Evolutionary conservation across 2,329 filamentous ascomycete genomes (phyloP), one percentile per base, ranked within the genome.

Genomic region (Myrmaecium sp.): DNA sequence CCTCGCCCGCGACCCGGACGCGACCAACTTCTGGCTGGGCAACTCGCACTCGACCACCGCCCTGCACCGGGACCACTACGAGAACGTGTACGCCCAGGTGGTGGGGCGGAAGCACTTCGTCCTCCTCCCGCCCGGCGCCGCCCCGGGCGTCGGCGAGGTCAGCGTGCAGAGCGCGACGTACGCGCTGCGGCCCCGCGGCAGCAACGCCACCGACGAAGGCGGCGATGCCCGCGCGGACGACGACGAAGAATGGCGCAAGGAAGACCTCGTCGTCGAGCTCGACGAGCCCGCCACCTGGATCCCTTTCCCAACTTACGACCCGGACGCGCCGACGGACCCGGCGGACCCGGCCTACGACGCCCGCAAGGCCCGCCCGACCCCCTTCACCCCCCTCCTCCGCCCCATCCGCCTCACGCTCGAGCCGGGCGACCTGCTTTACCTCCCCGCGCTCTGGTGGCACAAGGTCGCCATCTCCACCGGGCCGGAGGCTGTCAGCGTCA

Each of bases 11-110:
- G 42, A 54, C 0, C 75, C 79, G 0, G 80, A 89, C 35, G 80
- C 80, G 9, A 66, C 82, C 33, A 89, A 89, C 44, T 61, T 89
- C 41, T 86, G 80, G 80, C 70, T 89, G 26, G 80, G 80, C 28
- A 52, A 80, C 51, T 68, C 69, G 1, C 59, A 58, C 19, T 78
- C 72, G 14, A 60, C 66, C 1, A 84, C 79, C 0, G 73, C 75
- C 0, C 49, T 84, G 28, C 81, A 89, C 53, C 78, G 76, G 41
- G 81, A 89, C 52, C 78, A 78, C 40, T 86, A 84, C 47, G 79
- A 89, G 48, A 89, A 89, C 45, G 63, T 89, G 1, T 89, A 84
- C 46, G 74, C 81, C 2, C 79, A 86, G 41, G 50, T 86, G 9
- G 48, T 70, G 1, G 81, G 80, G 0, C 54, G 55, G 30, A 89